Conservation (phyloP, 1,284 basidiomycete species). For the Earliella scabrosa region DNA sequence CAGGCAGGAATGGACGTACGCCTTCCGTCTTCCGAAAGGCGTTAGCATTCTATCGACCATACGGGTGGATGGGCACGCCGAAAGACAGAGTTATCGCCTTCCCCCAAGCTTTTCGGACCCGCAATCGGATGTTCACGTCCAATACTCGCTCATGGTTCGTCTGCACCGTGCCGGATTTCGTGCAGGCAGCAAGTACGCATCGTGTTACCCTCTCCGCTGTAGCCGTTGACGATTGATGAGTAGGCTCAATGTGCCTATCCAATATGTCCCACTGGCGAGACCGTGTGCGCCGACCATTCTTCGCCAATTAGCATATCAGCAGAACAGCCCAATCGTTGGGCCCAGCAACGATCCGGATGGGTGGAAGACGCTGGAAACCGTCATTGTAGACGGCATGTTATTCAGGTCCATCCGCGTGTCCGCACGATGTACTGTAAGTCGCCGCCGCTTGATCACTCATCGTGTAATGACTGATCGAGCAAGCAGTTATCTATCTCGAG, state of each 20-base stretch:
- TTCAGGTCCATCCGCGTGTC: slow-evolving; percentile 42
- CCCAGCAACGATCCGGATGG: slow-evolving; percentile 52
- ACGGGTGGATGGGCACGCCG: slow-evolving; percentile 5
- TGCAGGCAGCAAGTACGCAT: slow-evolving; percentile 28
- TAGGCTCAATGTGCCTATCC: slow-evolving; percentile 36
- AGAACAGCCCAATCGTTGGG: slow-evolving; percentile 43
- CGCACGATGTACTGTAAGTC: slow-evolving; percentile 21
- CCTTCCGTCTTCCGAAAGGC: slow-evolving; percentile 46
- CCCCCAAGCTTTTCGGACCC: slow-evolving; percentile 55
- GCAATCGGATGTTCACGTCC: slow-evolving; percentile 48
- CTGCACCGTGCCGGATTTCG: slow-evolving; percentile 48
- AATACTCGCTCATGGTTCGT: slow-evolving; percentile 52
- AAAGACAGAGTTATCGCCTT: slow-evolving; percentile 36
- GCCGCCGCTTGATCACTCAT: neutral
- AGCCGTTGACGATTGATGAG: neutral
- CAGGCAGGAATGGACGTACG: slow-evolving; percentile 50
- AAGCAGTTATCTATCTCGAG: slow-evolving; percentile 26
- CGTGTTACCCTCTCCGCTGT: neutral
- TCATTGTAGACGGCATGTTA: slow-evolving; percentile 45
- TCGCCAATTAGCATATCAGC: slow-evolving; percentile 50
- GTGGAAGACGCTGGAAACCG: slow-evolving; percentile 46
- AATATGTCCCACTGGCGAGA: slow-evolving; percentile 43
- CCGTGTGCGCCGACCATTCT: slow-evolving; percentile 51
- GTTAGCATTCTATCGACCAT: slow-evolving; percentile 32
- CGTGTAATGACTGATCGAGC: neutral